phyloP scores from a whole-genome alignment of 345 rosid genomes.

The Rhizophora mangle region DNA sequence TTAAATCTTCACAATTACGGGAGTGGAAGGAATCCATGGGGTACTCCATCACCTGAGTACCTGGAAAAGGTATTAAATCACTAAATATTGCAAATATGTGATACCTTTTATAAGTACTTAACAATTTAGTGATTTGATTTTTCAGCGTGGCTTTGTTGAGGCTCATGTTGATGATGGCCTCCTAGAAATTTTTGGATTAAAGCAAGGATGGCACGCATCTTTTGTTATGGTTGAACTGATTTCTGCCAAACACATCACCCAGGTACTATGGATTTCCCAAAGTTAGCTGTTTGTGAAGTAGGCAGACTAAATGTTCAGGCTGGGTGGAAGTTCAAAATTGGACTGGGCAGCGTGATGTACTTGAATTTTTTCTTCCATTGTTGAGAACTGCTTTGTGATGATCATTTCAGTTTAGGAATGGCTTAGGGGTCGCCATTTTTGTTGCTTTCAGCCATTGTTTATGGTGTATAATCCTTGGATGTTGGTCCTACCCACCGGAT shows the following conservation, averaged over 20 bases:
- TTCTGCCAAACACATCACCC: constrained; percentile 95
- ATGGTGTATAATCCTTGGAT: too few relatives aligned
- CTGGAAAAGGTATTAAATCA: constrained; percentile 62
- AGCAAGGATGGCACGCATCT: constrained; percentile 99
- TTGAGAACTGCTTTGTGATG: too few relatives aligned
- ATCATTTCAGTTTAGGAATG: too few relatives aligned
- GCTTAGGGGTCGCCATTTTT: too few relatives aligned
- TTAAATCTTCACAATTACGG: constrained; percentile 89
- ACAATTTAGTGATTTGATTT: constrained; percentile 6
- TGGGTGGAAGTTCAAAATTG: neutral
- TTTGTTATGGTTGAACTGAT: constrained; percentile 99
- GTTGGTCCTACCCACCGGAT: too few relatives aligned
- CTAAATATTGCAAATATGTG: too few relatives aligned
- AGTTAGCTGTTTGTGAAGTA: neutral
- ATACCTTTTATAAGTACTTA: neutral
- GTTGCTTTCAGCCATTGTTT: too few relatives aligned
- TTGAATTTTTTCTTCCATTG: too few relatives aligned
- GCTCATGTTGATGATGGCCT: constrained; percentile 95
- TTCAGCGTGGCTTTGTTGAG: constrained; percentile 89
- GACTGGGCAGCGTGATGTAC: neutral
- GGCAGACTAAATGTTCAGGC: neutral
- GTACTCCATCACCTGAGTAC: constrained; percentile 69
- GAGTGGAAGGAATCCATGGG: constrained; percentile 99
- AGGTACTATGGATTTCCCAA: constrained; percentile 43
- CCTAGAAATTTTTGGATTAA: constrained; percentile 87